Evolutionary conservation across 352 stramenopile species (phyloP).

Genomic region (Phytophthora kernoviae): DNA sequence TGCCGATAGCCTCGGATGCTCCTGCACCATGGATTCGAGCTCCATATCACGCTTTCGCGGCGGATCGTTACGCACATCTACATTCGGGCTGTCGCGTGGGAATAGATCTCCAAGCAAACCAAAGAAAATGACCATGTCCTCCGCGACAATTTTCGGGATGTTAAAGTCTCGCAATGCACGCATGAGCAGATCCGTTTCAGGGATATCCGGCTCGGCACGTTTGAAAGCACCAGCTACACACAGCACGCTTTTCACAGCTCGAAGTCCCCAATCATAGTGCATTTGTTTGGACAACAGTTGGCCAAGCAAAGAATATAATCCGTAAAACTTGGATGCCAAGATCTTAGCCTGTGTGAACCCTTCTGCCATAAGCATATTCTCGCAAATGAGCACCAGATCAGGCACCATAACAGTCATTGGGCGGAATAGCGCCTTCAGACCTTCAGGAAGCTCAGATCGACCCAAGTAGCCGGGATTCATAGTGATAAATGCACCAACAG

Average conservation of each 20-base stretch:
- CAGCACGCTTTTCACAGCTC: conserved; percentile 95
- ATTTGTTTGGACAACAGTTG: conserved; percentile 95
- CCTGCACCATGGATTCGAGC: conserved; percentile 92
- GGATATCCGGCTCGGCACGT: conserved; percentile 91
- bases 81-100: conserved; percentile 83
- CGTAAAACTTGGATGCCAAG: conserved; percentile 96
- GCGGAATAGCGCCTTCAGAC: conserved; percentile 94
- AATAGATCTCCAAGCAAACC: conserved; percentile 95
- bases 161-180: conserved; percentile 97
- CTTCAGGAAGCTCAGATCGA: conserved; percentile 94
- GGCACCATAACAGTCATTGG: conserved; percentile 97
- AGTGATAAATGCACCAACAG: conserved; percentile 95
- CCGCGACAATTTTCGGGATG: conserved; percentile 95
- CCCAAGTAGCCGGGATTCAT: conserved; percentile 98
- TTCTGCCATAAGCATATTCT: conserved; percentile 98
- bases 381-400: conserved; percentile 95
- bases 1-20: conserved; percentile 77
- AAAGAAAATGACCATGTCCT: conserved; percentile 96
- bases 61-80: conserved; percentile 91
- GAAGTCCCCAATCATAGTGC: conserved; percentile 96
- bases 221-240: conserved; percentile 95
- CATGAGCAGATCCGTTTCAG: conserved; percentile 95
- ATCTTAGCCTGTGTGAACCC: conserved; percentile 95
- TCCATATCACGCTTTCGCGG: conserved; percentile 92
- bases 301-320: conserved; percentile 93